phyloP scores from a whole-genome alignment of 768 basidiomycete genomes.

The Rhizopogon vesiculosus region DNA sequence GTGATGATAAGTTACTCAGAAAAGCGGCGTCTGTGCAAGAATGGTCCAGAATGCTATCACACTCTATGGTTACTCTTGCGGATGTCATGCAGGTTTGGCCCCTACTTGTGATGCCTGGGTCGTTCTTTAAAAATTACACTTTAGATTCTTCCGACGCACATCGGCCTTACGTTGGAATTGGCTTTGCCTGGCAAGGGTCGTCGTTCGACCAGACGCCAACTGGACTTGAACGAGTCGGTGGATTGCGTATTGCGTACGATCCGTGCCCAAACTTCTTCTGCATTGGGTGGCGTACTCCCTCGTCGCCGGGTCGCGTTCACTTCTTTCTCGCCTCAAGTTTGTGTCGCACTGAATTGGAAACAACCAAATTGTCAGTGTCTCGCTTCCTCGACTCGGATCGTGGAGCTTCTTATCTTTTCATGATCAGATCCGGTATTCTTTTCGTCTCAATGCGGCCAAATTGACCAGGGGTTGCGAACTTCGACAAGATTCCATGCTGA shows the following conservation, averaged over 20 bases:
- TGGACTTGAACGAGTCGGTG: constrained; percentile 78
- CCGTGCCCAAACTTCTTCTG: constrained; percentile 54
- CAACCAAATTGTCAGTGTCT: constrained; percentile 87
- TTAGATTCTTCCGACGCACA: constrained; percentile 52
- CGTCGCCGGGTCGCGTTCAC: constrained; percentile 87
- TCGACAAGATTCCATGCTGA: constrained; percentile 35
- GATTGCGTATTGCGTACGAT: constrained; percentile 83
- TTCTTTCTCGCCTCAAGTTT: constrained; percentile 87
- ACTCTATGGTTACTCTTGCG: constrained; percentile 67
- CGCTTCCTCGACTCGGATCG: neutral
- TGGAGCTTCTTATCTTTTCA: constrained; percentile 2
- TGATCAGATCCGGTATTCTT: constrained; percentile 90
- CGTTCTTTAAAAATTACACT: constrained; percentile 7
- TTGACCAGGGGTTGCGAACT: constrained; percentile 31
- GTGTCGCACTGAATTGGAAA: constrained; percentile 95
- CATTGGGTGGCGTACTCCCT: constrained; percentile 42
- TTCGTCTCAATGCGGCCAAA: constrained; percentile 80
- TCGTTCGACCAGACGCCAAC: constrained; percentile 42
- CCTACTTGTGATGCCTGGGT: constrained; percentile 4
- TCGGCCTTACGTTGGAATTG: constrained; percentile 82
- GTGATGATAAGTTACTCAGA: constrained; percentile 32
- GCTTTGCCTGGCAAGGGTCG: constrained; percentile 57
- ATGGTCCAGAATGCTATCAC: constrained; percentile 43
- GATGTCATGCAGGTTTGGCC: constrained; percentile 65
- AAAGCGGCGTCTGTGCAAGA: constrained; percentile 28